These are phyloP conservation scores for Vickermania spadyakhi DNA, from an alignment of 208 protist genomes.

Conservation along the genomic window DNA sequence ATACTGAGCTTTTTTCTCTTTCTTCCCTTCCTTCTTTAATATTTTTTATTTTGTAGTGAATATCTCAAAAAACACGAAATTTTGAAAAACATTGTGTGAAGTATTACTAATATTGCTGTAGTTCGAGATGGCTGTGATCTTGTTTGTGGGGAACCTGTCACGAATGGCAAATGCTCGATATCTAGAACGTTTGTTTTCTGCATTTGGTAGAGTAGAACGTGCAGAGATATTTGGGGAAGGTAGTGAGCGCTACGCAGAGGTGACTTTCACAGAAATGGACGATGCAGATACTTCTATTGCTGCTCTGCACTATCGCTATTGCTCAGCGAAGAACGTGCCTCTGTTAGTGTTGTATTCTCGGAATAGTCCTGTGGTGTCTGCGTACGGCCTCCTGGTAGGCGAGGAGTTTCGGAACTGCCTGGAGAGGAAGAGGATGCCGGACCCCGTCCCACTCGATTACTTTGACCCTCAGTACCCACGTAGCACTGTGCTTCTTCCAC, in stretches of 20 bases:
- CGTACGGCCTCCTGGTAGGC: slow-evolving; percentile 59
- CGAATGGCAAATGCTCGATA: slow-evolving; percentile 67
- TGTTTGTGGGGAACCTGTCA: slow-evolving; percentile 79
- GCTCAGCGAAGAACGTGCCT: slow-evolving; percentile 43
- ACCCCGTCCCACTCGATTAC: slow-evolving; percentile 31
- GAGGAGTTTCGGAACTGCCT: slow-evolving; percentile 43
- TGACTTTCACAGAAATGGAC: slow-evolving; percentile 54
- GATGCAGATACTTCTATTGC: slow-evolving; percentile 74
- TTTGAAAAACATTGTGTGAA: no score
- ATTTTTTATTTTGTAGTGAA: no score
- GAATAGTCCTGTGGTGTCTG: slow-evolving; percentile 41
- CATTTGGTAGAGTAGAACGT: slow-evolving; percentile 56
- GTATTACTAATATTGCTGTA: no score
- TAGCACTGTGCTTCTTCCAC: slow-evolving; percentile 38
- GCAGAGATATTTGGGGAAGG: slow-evolving; percentile 54
- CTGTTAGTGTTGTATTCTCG: slow-evolving; percentile 80
- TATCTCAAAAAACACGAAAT: no score
- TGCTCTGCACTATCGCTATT: slow-evolving; percentile 77
- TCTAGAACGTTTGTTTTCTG: slow-evolving; percentile 73
- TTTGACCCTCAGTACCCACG: slow-evolving; percentile 58
- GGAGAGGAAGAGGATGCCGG: slow-evolving; percentile 37
- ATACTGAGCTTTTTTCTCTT: no score
- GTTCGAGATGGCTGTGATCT: slow-evolving; percentile 10
- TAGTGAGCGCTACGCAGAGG: slow-evolving; percentile 46
- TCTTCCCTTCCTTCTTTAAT: no score